Conservation (phyloP, 129 eudicot species). For the Heracleum sosnowskyi region DNA sequence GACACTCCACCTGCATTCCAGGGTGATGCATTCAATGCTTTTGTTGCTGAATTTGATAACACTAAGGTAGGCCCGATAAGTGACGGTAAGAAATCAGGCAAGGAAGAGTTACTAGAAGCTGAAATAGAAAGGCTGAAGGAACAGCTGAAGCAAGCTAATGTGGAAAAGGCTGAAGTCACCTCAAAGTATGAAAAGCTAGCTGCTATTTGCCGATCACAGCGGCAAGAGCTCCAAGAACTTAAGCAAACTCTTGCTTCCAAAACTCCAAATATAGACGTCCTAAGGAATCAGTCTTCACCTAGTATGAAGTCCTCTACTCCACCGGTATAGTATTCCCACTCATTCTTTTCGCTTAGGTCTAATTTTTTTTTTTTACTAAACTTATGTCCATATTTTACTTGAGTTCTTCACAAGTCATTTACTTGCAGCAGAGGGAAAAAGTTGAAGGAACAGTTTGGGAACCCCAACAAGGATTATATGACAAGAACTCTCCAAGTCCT, state of each 20-base stretch:
- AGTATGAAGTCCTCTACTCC: constrained; percentile 21
- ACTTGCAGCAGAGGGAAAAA: constrained; percentile 31
- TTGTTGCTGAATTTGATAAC: constrained; percentile 59
- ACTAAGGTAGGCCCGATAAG: constrained; percentile 45
- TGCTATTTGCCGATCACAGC: constrained; percentile 84
- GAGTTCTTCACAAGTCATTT: background rate
- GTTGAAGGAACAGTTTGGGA: constrained; percentile 58
- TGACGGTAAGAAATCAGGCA: constrained; percentile 28
- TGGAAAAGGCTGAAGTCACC: constrained; percentile 72
- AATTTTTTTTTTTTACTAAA: background rate
- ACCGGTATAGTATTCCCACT: constrained; percentile 31
- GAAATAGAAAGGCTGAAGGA: constrained; percentile 75
- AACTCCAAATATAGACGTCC: constrained; percentile 45
- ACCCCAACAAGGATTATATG: constrained; percentile 58
- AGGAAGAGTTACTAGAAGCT: constrained; percentile 49
- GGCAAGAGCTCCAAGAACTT: constrained; percentile 92
- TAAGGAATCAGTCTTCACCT: constrained; percentile 31
- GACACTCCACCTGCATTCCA: constrained; percentile 23
- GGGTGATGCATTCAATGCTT: constrained; percentile 55
- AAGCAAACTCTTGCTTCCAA: constrained; percentile 78
- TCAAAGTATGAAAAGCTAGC: constrained; percentile 83
- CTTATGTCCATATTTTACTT: background rate
- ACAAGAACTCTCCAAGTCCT: constrained; percentile 36
- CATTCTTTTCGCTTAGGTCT: background rate
- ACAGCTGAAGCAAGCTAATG: constrained; percentile 55